These are phyloP conservation scores for Primulina tabacum DNA, from an alignment of 257 asterid species.

Conservation along the genomic window DNA sequence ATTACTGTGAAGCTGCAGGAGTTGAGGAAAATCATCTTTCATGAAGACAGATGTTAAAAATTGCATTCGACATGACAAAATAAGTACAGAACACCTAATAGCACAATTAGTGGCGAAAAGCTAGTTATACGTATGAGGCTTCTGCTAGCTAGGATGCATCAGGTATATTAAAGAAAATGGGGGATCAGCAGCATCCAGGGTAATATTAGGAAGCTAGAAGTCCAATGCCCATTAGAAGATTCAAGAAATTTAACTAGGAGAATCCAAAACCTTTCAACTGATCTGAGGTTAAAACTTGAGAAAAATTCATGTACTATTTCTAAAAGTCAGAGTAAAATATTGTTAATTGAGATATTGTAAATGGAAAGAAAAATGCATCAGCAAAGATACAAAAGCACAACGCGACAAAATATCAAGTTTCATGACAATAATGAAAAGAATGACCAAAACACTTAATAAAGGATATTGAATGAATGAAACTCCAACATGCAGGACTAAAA, in stretches of 20 bases:
- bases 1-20: conserved; percentile 52
- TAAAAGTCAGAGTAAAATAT: neutral
- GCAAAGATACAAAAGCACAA: no score
- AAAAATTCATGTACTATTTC: neutral
- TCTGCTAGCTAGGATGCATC: neutral
- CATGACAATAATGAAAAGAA: neutral
- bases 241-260: neutral
- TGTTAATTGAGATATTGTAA: neutral
- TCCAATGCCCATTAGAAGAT: neutral
- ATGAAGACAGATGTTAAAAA: conserved; percentile 4
- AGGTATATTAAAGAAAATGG: conserved; percentile 7
- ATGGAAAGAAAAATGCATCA: neutral
- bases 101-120: neutral
- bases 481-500: neutral
- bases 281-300: neutral
- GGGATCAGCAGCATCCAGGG: neutral
- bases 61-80: neutral
- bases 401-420: neutral
- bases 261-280: neutral
- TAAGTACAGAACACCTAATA: neutral
- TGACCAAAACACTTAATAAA: neutral
- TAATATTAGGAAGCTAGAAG: no score
- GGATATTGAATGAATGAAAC: neutral
- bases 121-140: neutral
- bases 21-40: neutral